Evolutionary conservation across 2,329 filamentous ascomycete species (phyloP), one percentile per base, ranked within the genome.

Genomic region (Colletotrichum sp.): DNA sequence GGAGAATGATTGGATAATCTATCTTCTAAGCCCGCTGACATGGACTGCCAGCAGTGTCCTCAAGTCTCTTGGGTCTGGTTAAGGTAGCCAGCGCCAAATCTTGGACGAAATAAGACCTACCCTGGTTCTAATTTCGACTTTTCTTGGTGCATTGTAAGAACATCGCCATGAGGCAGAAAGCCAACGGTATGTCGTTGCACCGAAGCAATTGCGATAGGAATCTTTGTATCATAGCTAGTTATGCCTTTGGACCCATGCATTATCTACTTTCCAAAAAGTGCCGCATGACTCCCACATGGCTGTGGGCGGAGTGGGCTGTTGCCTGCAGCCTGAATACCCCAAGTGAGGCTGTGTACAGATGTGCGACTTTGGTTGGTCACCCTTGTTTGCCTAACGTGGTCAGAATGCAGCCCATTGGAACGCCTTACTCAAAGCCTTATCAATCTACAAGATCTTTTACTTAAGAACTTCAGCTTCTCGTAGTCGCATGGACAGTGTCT

Each of bases 311-410:
- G 55, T 16, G 13, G 13, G 8, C 18, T 74, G 72, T 59, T 74
- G 72, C 72, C 72, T 74, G 12, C 36, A 26, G 34, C 34, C 34
- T 36, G 34, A 1, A 36, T 36, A 16, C 34, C 34, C 13, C 34
- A 36, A 18, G 3, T 64, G 67, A 64, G 72, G 72, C 72, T 65
- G 67, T 74, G 34, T 36, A 59, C 24, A n/a, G 9, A 30, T 6
- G 22, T 72, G 30, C 57, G 4, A 16, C 36, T 15, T n/a, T 16
- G 9, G 2, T 22, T 59, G 26, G 55, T 28, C 22, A 3, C 55
- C 55, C 44, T 48, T 34, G 63, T 30, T 60, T 48, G 34, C 13
- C 30, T 13, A 22, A 6, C 15, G 4, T 3, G 3, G 24, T 24
- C 5, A 22, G 6, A 4, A 60, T 24, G 16, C 48, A 75, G 72